phyloP scores from a whole-genome alignment of 23 red algal genomes.

The Pyropia yezoensis region DNA sequence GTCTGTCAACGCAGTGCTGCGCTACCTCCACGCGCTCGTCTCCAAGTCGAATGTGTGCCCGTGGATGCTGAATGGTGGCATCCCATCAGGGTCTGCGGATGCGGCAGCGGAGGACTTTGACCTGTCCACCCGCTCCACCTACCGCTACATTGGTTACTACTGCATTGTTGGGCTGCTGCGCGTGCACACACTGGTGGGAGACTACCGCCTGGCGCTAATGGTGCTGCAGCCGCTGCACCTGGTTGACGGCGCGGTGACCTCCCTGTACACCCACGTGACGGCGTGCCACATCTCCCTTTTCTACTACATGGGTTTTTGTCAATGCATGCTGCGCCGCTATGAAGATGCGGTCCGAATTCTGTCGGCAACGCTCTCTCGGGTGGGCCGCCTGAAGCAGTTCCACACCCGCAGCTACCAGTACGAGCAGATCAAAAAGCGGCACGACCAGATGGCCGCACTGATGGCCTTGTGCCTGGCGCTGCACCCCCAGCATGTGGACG shows the following conservation, averaged over 20 bases:
- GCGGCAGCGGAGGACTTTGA: constrained; percentile 75
- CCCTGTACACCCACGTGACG: constrained; percentile 91
- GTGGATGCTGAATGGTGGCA: constrained; percentile 64
- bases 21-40: constrained; percentile 72
- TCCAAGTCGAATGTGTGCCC: constrained; percentile 85
- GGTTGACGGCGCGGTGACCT: constrained; percentile 56
- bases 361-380: constrained; percentile 52
- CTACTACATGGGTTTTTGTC: constrained; percentile 95
- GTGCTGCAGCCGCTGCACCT: constrained; percentile 64
- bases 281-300: constrained; percentile 95
- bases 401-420: constrained; percentile 96
- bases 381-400: constrained; percentile 84
- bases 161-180: constrained; percentile 91
- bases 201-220: constrained; percentile 90
- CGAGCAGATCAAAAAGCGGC: constrained; percentile 97
- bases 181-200: constrained; percentile 74
- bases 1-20: constrained; percentile 68
- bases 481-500: constrained; percentile 72
- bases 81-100: constrained; percentile 60
- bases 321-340: constrained; percentile 94
- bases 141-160: constrained; percentile 95
- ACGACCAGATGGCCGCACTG: constrained; percentile 95
- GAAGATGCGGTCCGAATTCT: constrained; percentile 89
- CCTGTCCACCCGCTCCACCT: constrained; percentile 47
- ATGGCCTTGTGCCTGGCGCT: constrained; percentile 63